A percentile compares a stretch with the other conserved stretches of the same genome.
phyloP scores from a whole-genome alignment of 2,329 filamentous ascomycete genomes.

The Didymella arachidicola region DNA sequence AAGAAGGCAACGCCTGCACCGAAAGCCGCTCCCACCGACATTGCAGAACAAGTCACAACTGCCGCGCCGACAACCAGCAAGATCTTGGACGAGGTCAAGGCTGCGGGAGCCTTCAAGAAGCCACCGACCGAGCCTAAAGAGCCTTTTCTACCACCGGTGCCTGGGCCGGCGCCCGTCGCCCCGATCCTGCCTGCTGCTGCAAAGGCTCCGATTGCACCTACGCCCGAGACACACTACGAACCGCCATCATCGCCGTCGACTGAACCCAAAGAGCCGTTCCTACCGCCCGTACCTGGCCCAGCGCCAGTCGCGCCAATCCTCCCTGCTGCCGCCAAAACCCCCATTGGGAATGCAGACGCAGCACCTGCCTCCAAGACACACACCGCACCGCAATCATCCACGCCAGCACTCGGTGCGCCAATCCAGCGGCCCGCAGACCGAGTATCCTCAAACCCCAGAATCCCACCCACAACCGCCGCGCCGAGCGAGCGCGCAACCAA shows the following conservation, averaged over 20 bases:
- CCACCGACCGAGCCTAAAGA: slow-evolving; percentile 7
- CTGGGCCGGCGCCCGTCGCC: slow-evolving; percentile 19
- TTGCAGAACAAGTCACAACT: slow-evolving; percentile 32
- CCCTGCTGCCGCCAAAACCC: background rate
- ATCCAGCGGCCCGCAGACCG: slow-evolving; percentile 16
- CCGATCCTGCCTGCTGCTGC: slow-evolving; percentile 12
- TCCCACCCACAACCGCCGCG: slow-evolving; percentile 10
- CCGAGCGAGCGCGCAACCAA: slow-evolving; percentile 15
- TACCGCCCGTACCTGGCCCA: slow-evolving; percentile 17
- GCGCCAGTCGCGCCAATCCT: slow-evolving; percentile 16
- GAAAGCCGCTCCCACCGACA: slow-evolving; percentile 22
- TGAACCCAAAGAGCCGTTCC: slow-evolving; percentile 7
- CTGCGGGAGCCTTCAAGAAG: slow-evolving; percentile 33
- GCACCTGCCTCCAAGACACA: background rate
- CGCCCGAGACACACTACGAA: background rate
- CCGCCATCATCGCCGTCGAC: background rate
- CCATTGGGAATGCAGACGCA: background rate
- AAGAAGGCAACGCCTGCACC: slow-evolving; percentile 24
- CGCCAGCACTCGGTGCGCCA: slow-evolving; percentile 4
- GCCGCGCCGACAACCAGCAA: slow-evolving; percentile 40
- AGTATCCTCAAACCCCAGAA: slow-evolving; percentile 1
- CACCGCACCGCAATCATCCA: background rate
- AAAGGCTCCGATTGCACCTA: background rate
- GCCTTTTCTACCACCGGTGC: slow-evolving; percentile 12
- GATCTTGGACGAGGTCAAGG: slow-evolving; percentile 42